A percentile compares a stretch with the other conserved stretches of the same genome.
phyloP scores from a whole-genome alignment of 2,329 filamentous ascomycete species.

The Pseudogymnoascus sp. region DNA sequence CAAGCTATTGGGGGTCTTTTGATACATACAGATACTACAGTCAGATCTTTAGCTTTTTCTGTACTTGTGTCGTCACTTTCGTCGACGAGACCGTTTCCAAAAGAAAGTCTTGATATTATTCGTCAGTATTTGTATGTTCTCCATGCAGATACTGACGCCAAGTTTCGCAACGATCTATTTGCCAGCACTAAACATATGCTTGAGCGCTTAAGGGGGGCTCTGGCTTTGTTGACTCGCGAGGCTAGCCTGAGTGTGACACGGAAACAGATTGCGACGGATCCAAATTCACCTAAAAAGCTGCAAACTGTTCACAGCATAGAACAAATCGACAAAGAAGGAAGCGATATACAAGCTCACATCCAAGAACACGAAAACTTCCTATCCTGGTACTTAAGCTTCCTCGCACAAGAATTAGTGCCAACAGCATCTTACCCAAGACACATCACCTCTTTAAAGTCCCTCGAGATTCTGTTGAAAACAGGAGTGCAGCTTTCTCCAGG shows the following conservation, averaged over 20 bases:
- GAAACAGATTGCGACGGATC: slow-evolving; percentile 10
- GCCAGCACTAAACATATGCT: slow-evolving; percentile 68
- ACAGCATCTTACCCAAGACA: slow-evolving; percentile 87
- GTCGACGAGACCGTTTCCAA: slow-evolving; percentile 63
- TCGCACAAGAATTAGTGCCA: slow-evolving; percentile 65
- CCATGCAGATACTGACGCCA: slow-evolving; percentile 77
- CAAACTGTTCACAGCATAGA: background rate
- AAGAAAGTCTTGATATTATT: slow-evolving; percentile 52
- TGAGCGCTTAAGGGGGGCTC: slow-evolving; percentile 61
- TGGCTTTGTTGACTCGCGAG: slow-evolving; percentile 43
- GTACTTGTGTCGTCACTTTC: slow-evolving; percentile 69
- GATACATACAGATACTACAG: slow-evolving; percentile 48
- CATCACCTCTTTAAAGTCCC: slow-evolving; percentile 66
- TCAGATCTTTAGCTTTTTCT: slow-evolving; percentile 73
- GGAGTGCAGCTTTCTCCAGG: slow-evolving; percentile 26
- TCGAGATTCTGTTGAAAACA: slow-evolving; percentile 52
- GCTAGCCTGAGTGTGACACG: background rate
- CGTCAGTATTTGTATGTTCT: slow-evolving; percentile 58
- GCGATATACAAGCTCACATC: slow-evolving; percentile 26
- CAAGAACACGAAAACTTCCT: slow-evolving; percentile 55
- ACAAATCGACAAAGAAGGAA: slow-evolving; percentile 6
- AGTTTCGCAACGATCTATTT: slow-evolving; percentile 73
- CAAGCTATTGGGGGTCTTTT: slow-evolving; percentile 44
- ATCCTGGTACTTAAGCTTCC: slow-evolving; percentile 64
- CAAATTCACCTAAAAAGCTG: slow-evolving; percentile 22